Percentiles rank a stretch among this genome's conserved stretches.
These are phyloP conservation scores for Pulveroboletus sp. DNA, from an alignment of 768 basidiomycete species.

Conservation along the genomic window DNA sequence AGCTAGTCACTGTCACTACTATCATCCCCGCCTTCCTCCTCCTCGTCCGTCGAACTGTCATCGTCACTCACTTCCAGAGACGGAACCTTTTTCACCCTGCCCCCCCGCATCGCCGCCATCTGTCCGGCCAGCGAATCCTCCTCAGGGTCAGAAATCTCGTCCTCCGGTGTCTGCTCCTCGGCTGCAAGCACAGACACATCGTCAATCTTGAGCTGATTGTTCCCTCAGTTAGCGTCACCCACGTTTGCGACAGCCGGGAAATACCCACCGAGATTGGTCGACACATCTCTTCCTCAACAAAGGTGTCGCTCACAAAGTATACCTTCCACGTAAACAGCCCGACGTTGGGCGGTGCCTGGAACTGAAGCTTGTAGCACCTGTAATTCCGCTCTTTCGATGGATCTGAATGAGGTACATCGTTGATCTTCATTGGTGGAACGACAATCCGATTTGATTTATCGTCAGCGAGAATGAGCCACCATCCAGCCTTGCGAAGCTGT, in stretches of 20 bases:
- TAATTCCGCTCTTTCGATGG: conserved; percentile 50
- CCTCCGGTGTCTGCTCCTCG: conserved; percentile 64
- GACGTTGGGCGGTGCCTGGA: conserved; percentile 85
- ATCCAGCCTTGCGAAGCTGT: conserved; percentile 83
- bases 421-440: conserved; percentile 79
- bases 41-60: conserved; percentile 31
- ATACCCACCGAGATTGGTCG: conserved; percentile 65
- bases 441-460: conserved; percentile 80
- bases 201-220: conserved; percentile 73
- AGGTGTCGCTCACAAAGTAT: conserved; percentile 82
- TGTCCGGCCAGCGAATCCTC: conserved; percentile 96
- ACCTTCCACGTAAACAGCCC: conserved; percentile 89
- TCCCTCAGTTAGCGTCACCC: conserved; percentile 2
- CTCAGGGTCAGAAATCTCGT: conserved; percentile 97
- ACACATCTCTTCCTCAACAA: conserved; percentile 73
- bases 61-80: conserved; percentile 30
- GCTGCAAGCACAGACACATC: conserved; percentile 53
- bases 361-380: conserved; percentile 85
- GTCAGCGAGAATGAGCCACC: conserved; percentile 90
- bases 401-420: conserved; percentile 68
- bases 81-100: conserved; percentile 64
- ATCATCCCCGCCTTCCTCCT: conserved; percentile 20
- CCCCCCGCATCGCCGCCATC: conserved; percentile 95
- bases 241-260: background rate
- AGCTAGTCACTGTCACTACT: conserved; percentile 26